phyloP scores from a whole-genome alignment of 2,329 filamentous ascomycete genomes.

The Amauroascus niger region DNA sequence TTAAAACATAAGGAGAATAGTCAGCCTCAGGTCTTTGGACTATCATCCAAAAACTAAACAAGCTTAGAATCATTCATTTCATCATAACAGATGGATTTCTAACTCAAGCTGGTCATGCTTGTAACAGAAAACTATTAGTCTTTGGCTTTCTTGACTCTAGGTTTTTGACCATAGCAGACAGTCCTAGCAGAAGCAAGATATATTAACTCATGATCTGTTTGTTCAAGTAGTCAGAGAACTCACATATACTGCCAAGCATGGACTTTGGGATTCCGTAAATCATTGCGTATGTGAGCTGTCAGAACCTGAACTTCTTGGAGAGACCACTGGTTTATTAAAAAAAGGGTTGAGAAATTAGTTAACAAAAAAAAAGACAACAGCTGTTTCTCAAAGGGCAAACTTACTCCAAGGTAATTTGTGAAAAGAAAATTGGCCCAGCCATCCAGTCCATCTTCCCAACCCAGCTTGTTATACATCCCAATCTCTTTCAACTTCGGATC shows the following conservation, averaged over 20 bases:
- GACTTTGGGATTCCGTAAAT: conserved; percentile 6
- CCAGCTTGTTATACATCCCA: conserved; percentile 23
- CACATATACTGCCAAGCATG: conserved; percentile 10
- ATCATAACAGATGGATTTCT: neutral
- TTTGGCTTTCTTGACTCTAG: neutral
- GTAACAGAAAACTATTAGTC: neutral
- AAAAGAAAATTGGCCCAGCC: conserved; percentile 12
- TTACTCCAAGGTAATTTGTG: conserved; percentile 10
- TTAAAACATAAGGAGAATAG: too few relatives aligned
- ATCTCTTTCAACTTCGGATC: conserved; percentile 43
- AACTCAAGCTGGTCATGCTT: neutral
- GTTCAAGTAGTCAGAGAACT: neutral
- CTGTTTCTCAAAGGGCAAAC: neutral
- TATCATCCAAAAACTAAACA: too few relatives aligned
- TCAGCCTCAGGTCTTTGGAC: too few relatives aligned
- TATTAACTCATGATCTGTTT: neutral
- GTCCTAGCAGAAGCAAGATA: neutral
- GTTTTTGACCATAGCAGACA: conserved; percentile 11
- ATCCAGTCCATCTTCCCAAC: conserved; percentile 11
- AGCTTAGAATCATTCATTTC: neutral
- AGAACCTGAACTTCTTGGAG: conserved; percentile 5
- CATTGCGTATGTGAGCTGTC: conserved; percentile 6
- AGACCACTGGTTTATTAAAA: neutral
- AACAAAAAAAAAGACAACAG: too few relatives aligned
- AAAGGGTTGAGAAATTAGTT: too few relatives aligned